Conservation (phyloP, 352 stramenopile genomes). For the Phytophthora lateralis region DNA sequence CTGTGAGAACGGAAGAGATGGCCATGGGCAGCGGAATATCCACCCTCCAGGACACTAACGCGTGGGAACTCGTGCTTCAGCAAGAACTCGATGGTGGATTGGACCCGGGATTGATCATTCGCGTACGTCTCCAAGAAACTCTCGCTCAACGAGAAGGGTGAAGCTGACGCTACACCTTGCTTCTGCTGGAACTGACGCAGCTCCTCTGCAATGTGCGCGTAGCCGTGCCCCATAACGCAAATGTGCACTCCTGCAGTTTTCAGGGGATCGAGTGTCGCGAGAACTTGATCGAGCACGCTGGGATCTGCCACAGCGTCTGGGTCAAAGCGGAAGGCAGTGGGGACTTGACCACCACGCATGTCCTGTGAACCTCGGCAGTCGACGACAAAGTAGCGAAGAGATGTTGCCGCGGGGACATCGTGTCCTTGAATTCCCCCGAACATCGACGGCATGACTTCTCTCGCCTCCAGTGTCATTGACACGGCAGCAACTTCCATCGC, state of each 20-base stretch:
- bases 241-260: constrained; percentile 71
- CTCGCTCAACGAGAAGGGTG: constrained; percentile 59
- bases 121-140: constrained; percentile 70
- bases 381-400: constrained; percentile 78
- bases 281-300: constrained; percentile 60
- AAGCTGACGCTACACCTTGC: constrained; percentile 22
- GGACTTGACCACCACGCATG: constrained; percentile 55
- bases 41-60: constrained; percentile 77
- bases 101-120: constrained; percentile 68
- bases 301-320: constrained; percentile 64
- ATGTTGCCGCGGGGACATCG: constrained; percentile 21
- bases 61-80: constrained; percentile 74
- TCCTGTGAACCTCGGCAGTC: constrained; percentile 69
- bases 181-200: constrained; percentile 49
- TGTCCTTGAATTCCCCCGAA: constrained; percentile 74
- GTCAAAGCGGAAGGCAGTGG: constrained; percentile 81
- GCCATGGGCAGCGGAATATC: constrained; percentile 66
- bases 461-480: constrained; percentile 58
- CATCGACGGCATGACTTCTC: constrained; percentile 69
- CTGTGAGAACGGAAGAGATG: constrained; percentile 54
- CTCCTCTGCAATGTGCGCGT: constrained; percentile 67
- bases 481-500: constrained; percentile 53
- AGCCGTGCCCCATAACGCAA: constrained; percentile 82
- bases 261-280: constrained; percentile 66
- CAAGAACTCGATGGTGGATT: constrained; percentile 73